Evolutionary conservation across 2,329 filamentous ascomycete species (phyloP), one percentile per base, ranked within the genome.

Genomic region (Beauveria varroae): DNA sequence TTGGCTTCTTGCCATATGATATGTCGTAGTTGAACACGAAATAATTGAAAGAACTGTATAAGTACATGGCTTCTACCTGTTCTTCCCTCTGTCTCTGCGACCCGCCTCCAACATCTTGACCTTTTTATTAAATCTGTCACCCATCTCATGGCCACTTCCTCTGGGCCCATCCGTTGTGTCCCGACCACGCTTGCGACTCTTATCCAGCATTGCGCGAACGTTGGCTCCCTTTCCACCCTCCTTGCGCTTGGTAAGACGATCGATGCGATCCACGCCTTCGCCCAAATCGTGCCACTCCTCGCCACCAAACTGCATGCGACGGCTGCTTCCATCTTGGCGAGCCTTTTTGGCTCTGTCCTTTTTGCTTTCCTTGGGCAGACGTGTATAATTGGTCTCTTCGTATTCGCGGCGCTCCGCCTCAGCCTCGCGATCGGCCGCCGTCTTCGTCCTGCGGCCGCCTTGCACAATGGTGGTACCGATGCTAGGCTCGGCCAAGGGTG

Each of bases 201-300:
- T 93, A 70, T 96, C 93, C 66, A 93, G 74, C 66, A 91, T 70
- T 0, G 84, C 82, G 66, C 79, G 81, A 14, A 84, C 84, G 37
- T 82, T 80, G 26, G 80, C 77, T 61, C 81, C 76, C 54, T 79
- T 72, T 66, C 79, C 78, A 41, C 79, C 78, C 63, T 79, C 80
- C 73, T 86, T 90, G 70, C 84, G 84, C 74, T 85, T 86, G 7
- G 93, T 97, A 69, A 96, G 78, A 64, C 87, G 82, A 67, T 92
- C 88, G 74, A 97, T 96, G 50, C 93, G 83, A 75, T 96, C 91
- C 57, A 93, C 84, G 8, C 92, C 91, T 71, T 93, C 88, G 61
- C 90, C 91, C 50, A 99, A 78, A 28, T 89, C 87, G 65, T 88
- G 85, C 91, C 92, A 98, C 71, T 98, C 95, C 75, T 98, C 95